Conservation (phyloP, 2,329 filamentous ascomycete species). For the Fusarium zealandicum region DNA sequence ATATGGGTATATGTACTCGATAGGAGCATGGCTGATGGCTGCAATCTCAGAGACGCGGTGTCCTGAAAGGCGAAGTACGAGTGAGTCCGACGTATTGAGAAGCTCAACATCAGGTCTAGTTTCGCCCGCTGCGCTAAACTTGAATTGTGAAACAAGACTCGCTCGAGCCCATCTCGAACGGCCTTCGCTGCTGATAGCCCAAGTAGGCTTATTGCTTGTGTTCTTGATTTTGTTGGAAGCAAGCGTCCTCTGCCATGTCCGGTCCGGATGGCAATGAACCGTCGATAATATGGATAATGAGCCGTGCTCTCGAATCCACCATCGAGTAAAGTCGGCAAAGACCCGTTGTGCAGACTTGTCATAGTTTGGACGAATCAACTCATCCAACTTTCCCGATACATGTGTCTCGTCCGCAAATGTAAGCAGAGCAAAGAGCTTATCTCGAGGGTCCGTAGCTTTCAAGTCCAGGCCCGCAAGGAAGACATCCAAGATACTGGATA, state of each 20-base stretch:
- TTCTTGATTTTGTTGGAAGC: neutral
- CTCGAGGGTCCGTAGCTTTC: slow-evolving; percentile 24
- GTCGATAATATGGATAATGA: slow-evolving; percentile 19
- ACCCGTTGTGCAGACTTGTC: slow-evolving; percentile 19
- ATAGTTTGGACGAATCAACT: slow-evolving; percentile 25
- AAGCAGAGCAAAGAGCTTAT: slow-evolving; percentile 26
- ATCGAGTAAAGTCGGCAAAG: slow-evolving; percentile 30
- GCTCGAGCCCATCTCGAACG: slow-evolving; percentile 15
- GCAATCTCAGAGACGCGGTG: slow-evolving; percentile 6
- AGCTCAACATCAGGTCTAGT: slow-evolving; percentile 9
- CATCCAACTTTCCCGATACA: slow-evolving; percentile 3
- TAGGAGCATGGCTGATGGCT: slow-evolving; percentile 10
- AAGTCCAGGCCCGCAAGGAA: slow-evolving; percentile 28
- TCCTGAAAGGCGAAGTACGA: slow-evolving; percentile 5
- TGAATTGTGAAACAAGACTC: slow-evolving; percentile 12
- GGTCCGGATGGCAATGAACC: slow-evolving; percentile 19
- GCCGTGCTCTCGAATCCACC: slow-evolving; percentile 25
- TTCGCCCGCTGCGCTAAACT: slow-evolving; percentile 13
- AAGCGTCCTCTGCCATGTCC: slow-evolving; percentile 20
- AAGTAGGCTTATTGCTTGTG: neutral
- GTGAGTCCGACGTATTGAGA: neutral
- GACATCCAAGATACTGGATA: slow-evolving; percentile 17
- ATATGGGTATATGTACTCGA: slow-evolving; percentile 23
- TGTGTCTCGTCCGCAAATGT: slow-evolving; percentile 29
- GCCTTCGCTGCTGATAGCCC: slow-evolving; percentile 21